Percentiles rank a stretch among this genome's conserved stretches.
phyloP scores from a whole-genome alignment of 2,329 filamentous ascomycete genomes.

The Alternaria solani region DNA sequence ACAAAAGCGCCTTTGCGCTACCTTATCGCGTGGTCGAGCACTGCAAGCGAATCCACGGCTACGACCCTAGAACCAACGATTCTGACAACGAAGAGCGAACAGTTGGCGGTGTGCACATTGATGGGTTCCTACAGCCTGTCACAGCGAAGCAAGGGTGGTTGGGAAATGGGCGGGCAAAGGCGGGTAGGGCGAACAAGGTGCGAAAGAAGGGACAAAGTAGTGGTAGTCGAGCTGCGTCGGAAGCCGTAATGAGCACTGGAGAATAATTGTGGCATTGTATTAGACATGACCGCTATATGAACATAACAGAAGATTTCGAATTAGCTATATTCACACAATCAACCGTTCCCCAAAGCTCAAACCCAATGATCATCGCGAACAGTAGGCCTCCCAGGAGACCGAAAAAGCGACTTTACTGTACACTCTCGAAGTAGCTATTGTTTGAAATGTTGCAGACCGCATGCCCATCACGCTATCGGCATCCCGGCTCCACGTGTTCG shows the following conservation, averaged over 20 bases:
- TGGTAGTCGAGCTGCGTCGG: not conserved
- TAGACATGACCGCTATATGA: not conserved
- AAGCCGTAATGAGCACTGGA: slow-evolving; percentile 1
- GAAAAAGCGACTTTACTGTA: too few species aligned
- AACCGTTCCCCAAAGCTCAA: too few species aligned
- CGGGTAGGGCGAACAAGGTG: slow-evolving; percentile 24
- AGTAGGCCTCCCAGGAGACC: too few species aligned
- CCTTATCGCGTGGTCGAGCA: slow-evolving; percentile 54
- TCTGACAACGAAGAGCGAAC: slow-evolving; percentile 59
- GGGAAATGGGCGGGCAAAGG: slow-evolving; percentile 34
- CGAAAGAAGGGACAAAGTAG: slow-evolving; percentile 14
- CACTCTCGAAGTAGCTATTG: not conserved
- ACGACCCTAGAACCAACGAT: slow-evolving; percentile 51
- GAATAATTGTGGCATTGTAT: not conserved
- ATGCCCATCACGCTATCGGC: not conserved
- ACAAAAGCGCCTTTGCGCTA: slow-evolving; percentile 35
- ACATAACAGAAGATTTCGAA: not conserved
- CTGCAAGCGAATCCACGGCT: slow-evolving; percentile 56
- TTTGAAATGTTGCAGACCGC: not conserved
- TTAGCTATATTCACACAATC: too few species aligned
- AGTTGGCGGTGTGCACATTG: slow-evolving; percentile 70
- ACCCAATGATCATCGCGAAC: too few species aligned
- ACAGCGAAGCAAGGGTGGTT: slow-evolving; percentile 41
- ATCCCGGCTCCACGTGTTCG: not conserved
- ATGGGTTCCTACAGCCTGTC: slow-evolving; percentile 71